These are phyloP conservation scores for Candida maesae DNA, from an alignment of 805 yeast genomes.

Conservation along the genomic window DNA sequence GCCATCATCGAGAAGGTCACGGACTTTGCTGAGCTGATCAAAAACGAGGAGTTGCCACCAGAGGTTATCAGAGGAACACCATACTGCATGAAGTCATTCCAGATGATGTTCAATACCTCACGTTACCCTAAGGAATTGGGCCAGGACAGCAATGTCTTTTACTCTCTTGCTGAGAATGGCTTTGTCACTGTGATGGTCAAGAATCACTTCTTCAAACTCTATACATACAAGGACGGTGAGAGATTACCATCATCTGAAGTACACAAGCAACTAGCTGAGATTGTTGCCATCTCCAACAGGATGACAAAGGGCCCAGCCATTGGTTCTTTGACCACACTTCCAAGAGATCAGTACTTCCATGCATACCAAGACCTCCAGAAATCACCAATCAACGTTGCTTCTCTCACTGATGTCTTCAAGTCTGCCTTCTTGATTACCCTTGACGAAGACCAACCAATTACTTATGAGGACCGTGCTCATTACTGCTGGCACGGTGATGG, in stretches of 20 bases:
- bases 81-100: constrained; percentile 93
- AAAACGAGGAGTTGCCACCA: constrained; percentile 70
- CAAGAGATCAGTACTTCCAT: constrained; percentile 77
- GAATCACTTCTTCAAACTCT: constrained; percentile 77
- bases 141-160: constrained; percentile 58
- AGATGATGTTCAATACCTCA: constrained; percentile 84
- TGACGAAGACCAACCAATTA: constrained; percentile 68
- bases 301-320: constrained; percentile 35
- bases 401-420: constrained; percentile 66
- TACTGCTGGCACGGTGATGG: constrained; percentile 97
- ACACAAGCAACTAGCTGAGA: constrained; percentile 54
- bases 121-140: constrained; percentile 67
- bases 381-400: constrained; percentile 57
- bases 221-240: constrained; percentile 47
- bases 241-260: constrained; percentile 45
- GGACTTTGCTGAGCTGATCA: constrained; percentile 63
- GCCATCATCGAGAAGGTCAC: constrained; percentile 65
- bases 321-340: constrained; percentile 77
- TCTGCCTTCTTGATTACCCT: constrained; percentile 79
- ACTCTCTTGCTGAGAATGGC: constrained; percentile 46
- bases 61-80: constrained; percentile 75
- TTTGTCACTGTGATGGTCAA: constrained; percentile 70
- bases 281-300: constrained; percentile 37
- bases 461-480: constrained; percentile 79
- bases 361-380: constrained; percentile 54